Evolutionary conservation across 192 early-diverging fungal genomes (phyloP).

Genomic region (Rhizophagus sp.): DNA sequence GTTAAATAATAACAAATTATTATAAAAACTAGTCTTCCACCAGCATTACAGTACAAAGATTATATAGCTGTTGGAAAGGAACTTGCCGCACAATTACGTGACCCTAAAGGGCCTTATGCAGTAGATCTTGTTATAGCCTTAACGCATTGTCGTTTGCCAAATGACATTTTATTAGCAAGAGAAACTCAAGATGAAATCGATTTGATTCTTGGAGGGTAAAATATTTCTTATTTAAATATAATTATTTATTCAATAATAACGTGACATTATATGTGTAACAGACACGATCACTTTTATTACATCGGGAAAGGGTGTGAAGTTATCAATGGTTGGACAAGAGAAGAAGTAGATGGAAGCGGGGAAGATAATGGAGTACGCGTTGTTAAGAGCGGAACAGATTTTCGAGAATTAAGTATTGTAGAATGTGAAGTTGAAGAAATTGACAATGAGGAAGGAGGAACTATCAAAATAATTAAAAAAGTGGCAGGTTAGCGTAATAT

Average conservation of each 20-base stretch:
- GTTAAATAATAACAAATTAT: neutral
- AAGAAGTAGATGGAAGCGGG: slow-evolving; percentile 39
- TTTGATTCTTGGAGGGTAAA: slow-evolving; percentile 65
- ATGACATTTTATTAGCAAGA: slow-evolving; percentile 60
- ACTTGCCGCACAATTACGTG: slow-evolving; percentile 41
- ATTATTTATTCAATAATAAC: neutral
- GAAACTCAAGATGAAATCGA: slow-evolving; percentile 57
- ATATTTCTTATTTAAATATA: neutral
- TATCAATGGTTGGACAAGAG: slow-evolving; percentile 42
- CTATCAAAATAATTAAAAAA: slow-evolving; percentile 29
- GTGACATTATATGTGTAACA: neutral
- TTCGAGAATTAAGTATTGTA: slow-evolving; percentile 60
- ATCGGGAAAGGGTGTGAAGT: slow-evolving; percentile 52
- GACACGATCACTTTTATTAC: slow-evolving; percentile 73
- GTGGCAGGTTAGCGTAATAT: slow-evolving; percentile 33
- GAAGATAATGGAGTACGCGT: slow-evolving; percentile 44
- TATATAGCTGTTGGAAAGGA: slow-evolving; percentile 50
- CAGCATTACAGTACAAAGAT: slow-evolving; percentile 59
- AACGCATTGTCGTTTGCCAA: slow-evolving; percentile 71
- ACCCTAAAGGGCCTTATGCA: slow-evolving; percentile 40
- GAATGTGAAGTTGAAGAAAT: slow-evolving; percentile 35
- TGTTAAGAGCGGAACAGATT: slow-evolving; percentile 71
- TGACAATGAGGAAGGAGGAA: slow-evolving; percentile 21
- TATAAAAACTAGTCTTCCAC: slow-evolving; percentile 44
- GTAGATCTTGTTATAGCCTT: slow-evolving; percentile 71